These are phyloP conservation scores for Domatiomyces catenatus DNA, from an alignment of 2,329 filamentous ascomycete genomes.

Conservation along the genomic window DNA sequence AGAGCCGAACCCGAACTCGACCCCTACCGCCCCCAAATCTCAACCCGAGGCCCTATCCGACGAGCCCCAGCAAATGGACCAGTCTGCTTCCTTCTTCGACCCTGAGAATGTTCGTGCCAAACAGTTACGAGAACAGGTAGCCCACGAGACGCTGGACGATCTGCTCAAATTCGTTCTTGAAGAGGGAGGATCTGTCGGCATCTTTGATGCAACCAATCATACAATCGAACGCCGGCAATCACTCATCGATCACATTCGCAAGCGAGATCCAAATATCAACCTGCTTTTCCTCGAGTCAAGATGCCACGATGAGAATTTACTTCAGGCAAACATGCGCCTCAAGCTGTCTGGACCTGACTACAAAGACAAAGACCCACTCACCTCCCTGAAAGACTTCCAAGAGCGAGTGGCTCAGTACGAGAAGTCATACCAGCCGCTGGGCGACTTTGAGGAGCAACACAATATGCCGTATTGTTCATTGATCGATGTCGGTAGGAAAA, in stretches of 20 bases:
- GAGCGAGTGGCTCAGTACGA: constrained; percentile 84
- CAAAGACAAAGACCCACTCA: constrained; percentile 74
- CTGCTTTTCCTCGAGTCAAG: constrained; percentile 93
- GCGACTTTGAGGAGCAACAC: constrained; percentile 76
- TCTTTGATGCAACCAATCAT: constrained; percentile 94
- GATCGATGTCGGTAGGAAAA: constrained; percentile 91
- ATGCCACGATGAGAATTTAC: constrained; percentile 66
- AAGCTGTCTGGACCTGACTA: constrained; percentile 95
- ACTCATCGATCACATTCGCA: constrained; percentile 68
- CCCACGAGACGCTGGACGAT: constrained; percentile 82
- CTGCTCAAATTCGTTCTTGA: constrained; percentile 75
- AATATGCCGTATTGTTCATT: constrained; percentile 94
- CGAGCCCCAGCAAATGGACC: constrained; percentile 49
- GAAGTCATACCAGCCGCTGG: constrained; percentile 81
- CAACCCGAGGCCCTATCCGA: constrained; percentile 8
- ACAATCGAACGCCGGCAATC: constrained; percentile 71
- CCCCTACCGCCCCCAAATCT: constrained; percentile 13
- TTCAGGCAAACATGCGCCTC: constrained; percentile 92
- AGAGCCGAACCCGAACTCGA: constrained; percentile 18
- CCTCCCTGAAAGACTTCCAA: constrained; percentile 81
- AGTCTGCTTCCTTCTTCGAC: constrained; percentile 88
- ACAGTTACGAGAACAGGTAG: constrained; percentile 75
- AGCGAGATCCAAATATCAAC: constrained; percentile 65
- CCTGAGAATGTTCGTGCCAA: constrained; percentile 71
- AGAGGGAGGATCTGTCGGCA: constrained; percentile 74